These are phyloP conservation scores for Ailanthus altissimus DNA, from an alignment of 345 rosid species.

Conservation along the genomic window DNA sequence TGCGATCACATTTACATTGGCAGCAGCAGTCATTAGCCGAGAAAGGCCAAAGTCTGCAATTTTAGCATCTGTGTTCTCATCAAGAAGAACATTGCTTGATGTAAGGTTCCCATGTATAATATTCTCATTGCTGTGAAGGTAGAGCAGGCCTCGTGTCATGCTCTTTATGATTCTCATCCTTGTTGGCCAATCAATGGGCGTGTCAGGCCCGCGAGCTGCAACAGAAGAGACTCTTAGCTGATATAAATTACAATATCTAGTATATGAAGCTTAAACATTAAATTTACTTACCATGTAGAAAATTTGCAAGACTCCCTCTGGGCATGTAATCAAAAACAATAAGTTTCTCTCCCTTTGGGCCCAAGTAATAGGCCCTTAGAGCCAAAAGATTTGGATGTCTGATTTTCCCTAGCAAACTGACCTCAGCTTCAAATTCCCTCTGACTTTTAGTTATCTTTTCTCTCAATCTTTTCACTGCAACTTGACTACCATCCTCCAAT, in stretches of 20 bases:
- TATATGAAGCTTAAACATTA: not conserved
- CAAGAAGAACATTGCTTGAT: slow-evolving; percentile 77
- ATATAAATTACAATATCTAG: not conserved
- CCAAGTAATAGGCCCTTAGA: slow-evolving; percentile 84
- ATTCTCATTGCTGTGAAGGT: slow-evolving; percentile 72
- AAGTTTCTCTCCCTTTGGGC: slow-evolving; percentile 97
- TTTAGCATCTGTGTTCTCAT: slow-evolving; percentile 50
- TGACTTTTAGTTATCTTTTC: slow-evolving; percentile 85
- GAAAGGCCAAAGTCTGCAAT: slow-evolving; percentile 81
- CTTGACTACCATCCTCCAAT: slow-evolving; percentile 89
- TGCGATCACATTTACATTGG: slow-evolving; percentile 75
- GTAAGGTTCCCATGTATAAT: slow-evolving; percentile 81
- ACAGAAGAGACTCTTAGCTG: slow-evolving; percentile 5
- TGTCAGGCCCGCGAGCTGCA: slow-evolving; percentile 86
- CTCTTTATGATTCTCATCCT: slow-evolving; percentile 73
- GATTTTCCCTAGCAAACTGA: slow-evolving; percentile 66
- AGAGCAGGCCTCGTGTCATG: slow-evolving; percentile 63
- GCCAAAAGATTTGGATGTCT: slow-evolving; percentile 83
- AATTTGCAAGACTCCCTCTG: slow-evolving; percentile 83
- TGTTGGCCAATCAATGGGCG: slow-evolving; percentile 64
- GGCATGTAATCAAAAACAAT: slow-evolving; percentile 93
- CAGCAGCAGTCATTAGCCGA: slow-evolving; percentile 72
- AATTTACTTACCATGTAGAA: slow-evolving; percentile 71
- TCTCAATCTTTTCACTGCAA: slow-evolving; percentile 85
- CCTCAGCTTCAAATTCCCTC: slow-evolving; percentile 80